Conservation (phyloP, 495 filamentous ascomycete genomes). For the Oleoguttula mirabilis region DNA sequence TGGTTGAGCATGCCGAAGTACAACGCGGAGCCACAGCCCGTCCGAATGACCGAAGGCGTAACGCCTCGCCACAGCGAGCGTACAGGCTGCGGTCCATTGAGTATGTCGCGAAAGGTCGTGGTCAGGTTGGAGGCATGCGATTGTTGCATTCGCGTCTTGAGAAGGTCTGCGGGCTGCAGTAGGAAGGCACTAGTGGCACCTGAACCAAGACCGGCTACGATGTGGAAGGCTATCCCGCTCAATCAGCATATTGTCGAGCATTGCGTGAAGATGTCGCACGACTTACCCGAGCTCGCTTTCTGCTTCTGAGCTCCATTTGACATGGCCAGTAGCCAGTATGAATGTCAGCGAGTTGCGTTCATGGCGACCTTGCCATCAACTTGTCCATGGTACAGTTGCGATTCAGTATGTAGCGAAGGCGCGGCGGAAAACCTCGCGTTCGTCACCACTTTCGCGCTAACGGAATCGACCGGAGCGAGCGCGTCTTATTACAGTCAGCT, state of each 20-base stretch:
- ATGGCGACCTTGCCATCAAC: background rate
- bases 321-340: conserved; percentile 11
- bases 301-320: conserved; percentile 14
- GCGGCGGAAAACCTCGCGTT: background rate
- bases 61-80: conserved; percentile 89
- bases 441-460: background rate
- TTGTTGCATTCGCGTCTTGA: conserved; percentile 93
- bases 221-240: conserved; percentile 71
- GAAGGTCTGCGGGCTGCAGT: conserved; percentile 88
- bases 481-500: background rate
- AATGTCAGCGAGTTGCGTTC: background rate
- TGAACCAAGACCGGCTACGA: conserved; percentile 75
- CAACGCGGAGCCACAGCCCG: conserved; percentile 80
- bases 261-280: too few species aligned
- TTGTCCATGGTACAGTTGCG: background rate
- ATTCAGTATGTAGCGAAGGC: background rate
- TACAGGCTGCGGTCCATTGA: conserved; percentile 47
- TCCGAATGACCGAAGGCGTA: conserved; percentile 78
- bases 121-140: conserved; percentile 52
- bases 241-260: too few species aligned
- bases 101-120: conserved; percentile 57
- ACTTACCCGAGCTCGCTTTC: conserved; percentile 18
- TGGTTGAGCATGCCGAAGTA: conserved; percentile 88
- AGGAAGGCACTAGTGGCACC: conserved; percentile 78
- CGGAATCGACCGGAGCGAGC: background rate